Percentiles rank a stretch among this genome's conserved stretches.
Conservation (phyloP, 305 asterid species). For the Fraxinus velutina region DNA sequence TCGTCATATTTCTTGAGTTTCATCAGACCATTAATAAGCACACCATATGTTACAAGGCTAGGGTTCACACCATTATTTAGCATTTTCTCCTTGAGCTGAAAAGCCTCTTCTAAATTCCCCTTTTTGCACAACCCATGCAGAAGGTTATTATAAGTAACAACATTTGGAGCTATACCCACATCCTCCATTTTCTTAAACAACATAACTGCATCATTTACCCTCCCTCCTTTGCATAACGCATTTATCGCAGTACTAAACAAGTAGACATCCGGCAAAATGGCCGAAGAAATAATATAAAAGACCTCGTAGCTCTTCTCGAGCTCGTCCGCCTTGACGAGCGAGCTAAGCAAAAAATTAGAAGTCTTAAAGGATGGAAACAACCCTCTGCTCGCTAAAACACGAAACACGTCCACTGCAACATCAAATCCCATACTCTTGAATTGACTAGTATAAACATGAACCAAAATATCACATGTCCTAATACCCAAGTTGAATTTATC, state of each 20-base stretch:
- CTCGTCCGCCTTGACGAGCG: constrained; percentile 63
- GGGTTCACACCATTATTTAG: constrained; percentile 57
- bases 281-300: constrained; percentile 40
- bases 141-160: constrained; percentile 68
- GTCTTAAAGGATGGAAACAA: constrained; percentile 73
- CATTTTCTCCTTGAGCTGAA: constrained; percentile 65
- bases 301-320: constrained; percentile 56
- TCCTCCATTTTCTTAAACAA: constrained; percentile 63
- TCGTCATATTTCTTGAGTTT: constrained; percentile 53
- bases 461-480: constrained; percentile 62
- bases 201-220: constrained; percentile 48
- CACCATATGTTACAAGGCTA: constrained; percentile 59
- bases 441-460: constrained; percentile 61
- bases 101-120: constrained; percentile 58
- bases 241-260: constrained; percentile 64
- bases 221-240: constrained; percentile 68
- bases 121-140: constrained; percentile 66
- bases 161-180: constrained; percentile 60
- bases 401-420: constrained; percentile 54
- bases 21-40: constrained; percentile 66
- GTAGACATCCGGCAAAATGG: constrained; percentile 61
- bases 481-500: constrained; percentile 28
- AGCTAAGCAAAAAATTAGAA: constrained; percentile 60
- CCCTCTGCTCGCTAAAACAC: constrained; percentile 44
- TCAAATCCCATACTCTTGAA: constrained; percentile 49